Evolutionary conservation across 768 basidiomycete genomes (phyloP).

Genomic region (Ramaria sp.): DNA sequence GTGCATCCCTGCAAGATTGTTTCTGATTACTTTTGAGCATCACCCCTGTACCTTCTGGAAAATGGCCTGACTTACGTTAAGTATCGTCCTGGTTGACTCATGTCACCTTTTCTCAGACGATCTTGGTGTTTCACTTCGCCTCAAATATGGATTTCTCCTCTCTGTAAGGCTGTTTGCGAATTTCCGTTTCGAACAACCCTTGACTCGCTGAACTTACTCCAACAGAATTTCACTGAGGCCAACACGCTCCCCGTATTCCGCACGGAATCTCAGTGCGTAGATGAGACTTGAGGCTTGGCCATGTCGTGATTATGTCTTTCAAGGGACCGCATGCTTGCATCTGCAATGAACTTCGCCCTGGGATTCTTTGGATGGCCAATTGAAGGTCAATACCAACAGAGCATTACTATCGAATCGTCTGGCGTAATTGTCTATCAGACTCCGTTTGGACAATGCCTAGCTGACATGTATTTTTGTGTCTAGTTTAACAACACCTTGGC

Average conservation of each 20-base stretch:
- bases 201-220: neutral
- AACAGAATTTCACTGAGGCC: constrained; percentile 27
- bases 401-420: constrained; percentile 29
- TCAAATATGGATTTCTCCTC: constrained; percentile 33
- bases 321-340: constrained; percentile 42
- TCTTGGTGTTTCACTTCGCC: constrained; percentile 31
- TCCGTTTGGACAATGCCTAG: neutral
- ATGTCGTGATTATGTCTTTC: neutral
- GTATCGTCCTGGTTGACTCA: neutral
- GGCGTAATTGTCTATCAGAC: constrained; percentile 18
- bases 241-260: constrained; percentile 39
- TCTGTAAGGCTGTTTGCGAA: constrained; percentile 15
- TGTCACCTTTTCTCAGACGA: constrained; percentile 16
- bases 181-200: neutral
- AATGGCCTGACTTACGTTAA: neutral
- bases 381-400: constrained; percentile 33
- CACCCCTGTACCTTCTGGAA: neutral
- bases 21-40: neutral
- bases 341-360: constrained; percentile 41
- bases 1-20: neutral
- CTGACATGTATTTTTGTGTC: neutral
- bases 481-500: constrained; percentile 80
- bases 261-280: constrained; percentile 36
- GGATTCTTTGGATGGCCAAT: constrained; percentile 42
- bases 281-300: too few relatives aligned